Percentiles rank a stretch among this genome's conserved stretches.
Evolutionary conservation across 495 filamentous ascomycete species (phyloP).

Genomic region (Xylaria scruposa): DNA sequence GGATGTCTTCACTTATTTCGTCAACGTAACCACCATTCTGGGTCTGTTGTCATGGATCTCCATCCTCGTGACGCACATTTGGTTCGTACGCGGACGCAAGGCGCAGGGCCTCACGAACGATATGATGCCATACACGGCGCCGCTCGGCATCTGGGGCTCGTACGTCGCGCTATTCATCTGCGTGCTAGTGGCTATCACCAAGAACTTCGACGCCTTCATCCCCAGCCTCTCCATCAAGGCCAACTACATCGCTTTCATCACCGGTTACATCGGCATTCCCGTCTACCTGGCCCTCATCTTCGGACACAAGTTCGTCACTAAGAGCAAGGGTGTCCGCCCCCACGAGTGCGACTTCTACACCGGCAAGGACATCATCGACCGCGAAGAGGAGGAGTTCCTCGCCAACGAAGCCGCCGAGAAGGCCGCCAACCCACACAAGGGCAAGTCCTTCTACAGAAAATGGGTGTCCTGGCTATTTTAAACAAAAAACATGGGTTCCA

Average conservation of each 20-base stretch:
- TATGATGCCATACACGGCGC: constrained; percentile 74
- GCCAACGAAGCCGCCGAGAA: constrained; percentile 58
- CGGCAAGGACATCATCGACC: constrained; percentile 76
- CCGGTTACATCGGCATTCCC: constrained; percentile 81
- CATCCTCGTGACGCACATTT: constrained; percentile 82
- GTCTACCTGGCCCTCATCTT: constrained; percentile 75
- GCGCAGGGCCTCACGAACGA: constrained; percentile 73
- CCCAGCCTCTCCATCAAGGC: constrained; percentile 57
- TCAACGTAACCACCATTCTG: constrained; percentile 82
- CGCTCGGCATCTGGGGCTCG: constrained; percentile 71
- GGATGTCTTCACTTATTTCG: constrained; percentile 82
- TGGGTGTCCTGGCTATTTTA: constrained; percentile 75
- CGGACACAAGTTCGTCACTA: constrained; percentile 69
- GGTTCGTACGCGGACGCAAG: constrained; percentile 73
- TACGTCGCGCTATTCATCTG: constrained; percentile 72
- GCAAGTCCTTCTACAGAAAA: constrained; percentile 60
- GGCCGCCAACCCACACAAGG: constrained; percentile 39
- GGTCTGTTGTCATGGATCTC: constrained; percentile 86
- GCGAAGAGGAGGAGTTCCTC: constrained; percentile 74
- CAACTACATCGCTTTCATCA: constrained; percentile 75
- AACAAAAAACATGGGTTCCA: background rate
- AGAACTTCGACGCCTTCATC: constrained; percentile 78
- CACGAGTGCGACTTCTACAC: constrained; percentile 69
- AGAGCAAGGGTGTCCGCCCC: constrained; percentile 60
- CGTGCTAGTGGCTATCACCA: constrained; percentile 73